phyloP scores from a whole-genome alignment of 441 rosid species.

The Gossypium aridum region DNA sequence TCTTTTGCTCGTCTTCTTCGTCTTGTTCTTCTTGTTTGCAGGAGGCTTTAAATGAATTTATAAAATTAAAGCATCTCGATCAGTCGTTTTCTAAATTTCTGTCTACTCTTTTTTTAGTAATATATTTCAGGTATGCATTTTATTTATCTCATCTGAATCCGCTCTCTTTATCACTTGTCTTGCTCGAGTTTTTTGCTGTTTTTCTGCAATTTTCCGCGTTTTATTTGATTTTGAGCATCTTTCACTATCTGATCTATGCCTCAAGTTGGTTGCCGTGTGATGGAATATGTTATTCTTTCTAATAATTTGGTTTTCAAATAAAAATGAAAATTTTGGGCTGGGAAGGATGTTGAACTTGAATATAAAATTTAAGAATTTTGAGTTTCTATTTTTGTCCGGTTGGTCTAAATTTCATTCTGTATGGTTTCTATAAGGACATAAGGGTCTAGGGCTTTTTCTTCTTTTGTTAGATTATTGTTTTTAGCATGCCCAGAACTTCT shows the following conservation, averaged over 20 bases:
- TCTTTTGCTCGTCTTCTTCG: slow-evolving; percentile 6
- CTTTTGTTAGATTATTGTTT: neutral
- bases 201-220: slow-evolving; percentile 5
- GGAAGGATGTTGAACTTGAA: slow-evolving; percentile 1
- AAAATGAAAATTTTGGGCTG: neutral
- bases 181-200: neutral
- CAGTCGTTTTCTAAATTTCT: neutral
- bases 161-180: slow-evolving; percentile 12
- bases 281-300: neutral
- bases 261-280: slow-evolving; percentile 8
- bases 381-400: neutral
- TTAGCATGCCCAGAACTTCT: neutral
- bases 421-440: neutral
- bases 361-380: neutral
- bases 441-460: neutral
- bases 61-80: slow-evolving; percentile 9
- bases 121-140: slow-evolving; percentile 15
- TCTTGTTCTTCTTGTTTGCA: neutral
- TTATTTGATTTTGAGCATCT: neutral
- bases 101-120: neutral
- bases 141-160: neutral
- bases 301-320: neutral
- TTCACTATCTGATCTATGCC: slow-evolving; percentile 15
- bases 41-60: slow-evolving; percentile 9
- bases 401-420: neutral